Percentiles rank a stretch among this genome's conserved stretches.
Conservation (phyloP, 1,284 basidiomycete genomes). For the Cryptococcus neoformans region DNA sequence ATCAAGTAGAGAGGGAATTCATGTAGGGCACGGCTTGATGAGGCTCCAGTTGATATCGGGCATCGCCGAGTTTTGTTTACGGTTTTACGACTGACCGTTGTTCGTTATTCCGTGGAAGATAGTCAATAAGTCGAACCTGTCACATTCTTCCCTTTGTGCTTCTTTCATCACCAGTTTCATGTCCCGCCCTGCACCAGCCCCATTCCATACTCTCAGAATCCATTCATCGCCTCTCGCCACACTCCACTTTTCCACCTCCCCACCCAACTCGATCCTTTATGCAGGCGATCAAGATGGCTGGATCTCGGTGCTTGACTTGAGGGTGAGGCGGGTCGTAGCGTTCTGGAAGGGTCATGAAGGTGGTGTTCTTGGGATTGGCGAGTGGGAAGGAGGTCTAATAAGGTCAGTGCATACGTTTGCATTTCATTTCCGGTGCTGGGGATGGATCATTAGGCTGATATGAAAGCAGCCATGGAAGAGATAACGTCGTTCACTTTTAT, state of each 20-base stretch:
- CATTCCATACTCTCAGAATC: conserved; percentile 68
- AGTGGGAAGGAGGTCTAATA: conserved; percentile 63
- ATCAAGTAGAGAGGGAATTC: too few relatives aligned
- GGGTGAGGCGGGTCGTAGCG: conserved; percentile 64
- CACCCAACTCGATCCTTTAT: conserved; percentile 70
- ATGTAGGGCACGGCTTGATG: too few relatives aligned
- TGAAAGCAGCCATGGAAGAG: conserved; percentile 69
- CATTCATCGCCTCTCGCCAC: conserved; percentile 59
- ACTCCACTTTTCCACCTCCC: conserved; percentile 59
- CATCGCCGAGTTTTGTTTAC: too few relatives aligned
- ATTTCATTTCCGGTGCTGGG: not conserved
- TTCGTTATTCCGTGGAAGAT: too few relatives aligned
- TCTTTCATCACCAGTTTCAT: not conserved
- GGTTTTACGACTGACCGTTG: too few relatives aligned
- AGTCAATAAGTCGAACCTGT: too few relatives aligned
- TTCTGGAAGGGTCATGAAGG: conserved; percentile 76
- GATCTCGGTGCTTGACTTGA: conserved; percentile 68
- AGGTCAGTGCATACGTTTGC: conserved; percentile 57
- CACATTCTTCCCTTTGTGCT: too few relatives aligned
- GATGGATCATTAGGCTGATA: conserved; percentile 10
- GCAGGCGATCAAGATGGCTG: conserved; percentile 73
- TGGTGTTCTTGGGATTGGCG: conserved; percentile 69
- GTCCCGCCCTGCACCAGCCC: conserved; percentile 49
- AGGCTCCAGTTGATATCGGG: too few relatives aligned
- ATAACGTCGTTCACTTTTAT: conserved; percentile 57